These are phyloP conservation scores for Uromyces viciae-fabae DNA, from an alignment of 1,284 basidiomycete genomes.

Conservation along the genomic window DNA sequence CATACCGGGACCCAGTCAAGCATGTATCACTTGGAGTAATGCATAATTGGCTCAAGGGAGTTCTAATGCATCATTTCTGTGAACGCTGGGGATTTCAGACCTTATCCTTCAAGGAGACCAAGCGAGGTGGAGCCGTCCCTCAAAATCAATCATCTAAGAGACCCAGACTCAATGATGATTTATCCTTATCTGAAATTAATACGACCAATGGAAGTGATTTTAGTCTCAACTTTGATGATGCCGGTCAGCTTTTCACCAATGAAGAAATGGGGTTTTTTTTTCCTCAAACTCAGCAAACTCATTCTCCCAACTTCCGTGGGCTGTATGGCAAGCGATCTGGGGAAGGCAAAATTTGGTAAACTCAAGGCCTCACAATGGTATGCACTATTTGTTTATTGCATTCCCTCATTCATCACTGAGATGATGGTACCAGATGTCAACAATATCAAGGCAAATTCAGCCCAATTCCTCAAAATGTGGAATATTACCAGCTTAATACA, in stretches of 20 bases:
- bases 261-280: constrained; percentile 7
- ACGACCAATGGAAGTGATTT: not conserved
- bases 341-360: not conserved
- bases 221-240: not conserved
- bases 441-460: not conserved
- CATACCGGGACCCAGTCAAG: not conserved
- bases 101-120: not conserved
- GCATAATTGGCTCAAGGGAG: constrained; percentile 4
- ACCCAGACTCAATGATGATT: not conserved
- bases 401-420: not conserved
- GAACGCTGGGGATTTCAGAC: not conserved
- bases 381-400: not conserved
- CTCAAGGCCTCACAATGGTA: not conserved
- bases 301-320: not conserved
- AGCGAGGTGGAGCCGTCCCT: not conserved
- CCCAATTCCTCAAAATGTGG: not conserved
- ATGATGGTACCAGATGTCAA: not conserved
- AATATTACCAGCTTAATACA: not conserved
- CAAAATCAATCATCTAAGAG: not conserved
- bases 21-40: not conserved
- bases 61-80: not conserved
- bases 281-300: not conserved
- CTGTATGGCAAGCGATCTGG: not conserved
- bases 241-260: constrained; percentile 7
- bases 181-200: not conserved